These are phyloP conservation scores for Protomyces pachydermus DNA, from an alignment of 1,139 yeast species.

Conservation along the genomic window DNA sequence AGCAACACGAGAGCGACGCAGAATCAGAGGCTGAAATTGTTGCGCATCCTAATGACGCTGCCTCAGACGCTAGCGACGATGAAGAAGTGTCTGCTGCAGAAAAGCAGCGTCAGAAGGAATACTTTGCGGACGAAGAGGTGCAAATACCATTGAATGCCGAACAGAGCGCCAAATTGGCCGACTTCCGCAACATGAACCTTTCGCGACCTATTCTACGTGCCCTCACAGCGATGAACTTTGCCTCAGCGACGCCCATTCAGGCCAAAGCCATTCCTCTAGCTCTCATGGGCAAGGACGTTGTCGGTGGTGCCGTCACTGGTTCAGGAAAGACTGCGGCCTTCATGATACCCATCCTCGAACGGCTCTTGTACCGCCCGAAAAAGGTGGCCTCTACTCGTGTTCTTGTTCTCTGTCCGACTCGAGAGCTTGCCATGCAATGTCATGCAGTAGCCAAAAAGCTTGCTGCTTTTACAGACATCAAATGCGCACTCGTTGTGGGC, in stretches of 20 bases:
- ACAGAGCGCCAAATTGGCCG: conserved; percentile 43
- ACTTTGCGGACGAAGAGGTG: conserved; percentile 57
- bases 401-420: conserved; percentile 85
- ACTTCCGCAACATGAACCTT: conserved; percentile 70
- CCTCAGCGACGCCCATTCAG: conserved; percentile 89
- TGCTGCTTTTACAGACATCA: conserved; percentile 67
- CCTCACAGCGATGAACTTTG: conserved; percentile 69
- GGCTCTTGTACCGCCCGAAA: conserved; percentile 81
- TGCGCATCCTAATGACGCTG: conserved; percentile 20
- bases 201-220: conserved; percentile 90
- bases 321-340: conserved; percentile 99
- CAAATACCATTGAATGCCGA: conserved; percentile 37
- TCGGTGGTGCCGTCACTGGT: conserved; percentile 99
- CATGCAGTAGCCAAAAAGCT: conserved; percentile 86
- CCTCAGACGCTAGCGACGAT: conserved; percentile 19
- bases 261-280: conserved; percentile 91
- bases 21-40: conserved; percentile 21
- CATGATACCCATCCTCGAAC: conserved; percentile 90
- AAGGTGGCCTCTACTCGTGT: conserved; percentile 85
- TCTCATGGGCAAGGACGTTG: conserved; percentile 83
- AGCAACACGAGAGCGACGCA: conserved; percentile 37
- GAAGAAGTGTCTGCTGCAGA: conserved; percentile 26
- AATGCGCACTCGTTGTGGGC: conserved; percentile 94
- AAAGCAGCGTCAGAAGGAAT: conserved; percentile 49
- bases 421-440: conserved; percentile 96